These are phyloP conservation scores for Dryas octopetala DNA, from an alignment of 306 rosid species.

Conservation along the genomic window DNA sequence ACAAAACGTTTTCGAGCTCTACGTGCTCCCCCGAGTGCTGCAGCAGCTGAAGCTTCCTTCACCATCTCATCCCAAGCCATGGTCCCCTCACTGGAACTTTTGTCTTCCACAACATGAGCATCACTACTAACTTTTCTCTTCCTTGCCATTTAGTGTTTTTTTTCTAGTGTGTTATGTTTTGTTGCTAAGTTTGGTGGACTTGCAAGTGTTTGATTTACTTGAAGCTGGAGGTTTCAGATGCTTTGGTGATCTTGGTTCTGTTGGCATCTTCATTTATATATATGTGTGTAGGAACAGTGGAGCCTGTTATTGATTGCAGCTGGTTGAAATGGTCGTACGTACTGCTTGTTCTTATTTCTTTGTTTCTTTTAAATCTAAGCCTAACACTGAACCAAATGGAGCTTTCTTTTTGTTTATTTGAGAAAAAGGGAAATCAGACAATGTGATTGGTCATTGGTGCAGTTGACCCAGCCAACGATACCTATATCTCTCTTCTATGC, in stretches of 20 bases:
- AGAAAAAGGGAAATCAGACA: neutral
- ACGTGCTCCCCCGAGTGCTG: conserved; percentile 54
- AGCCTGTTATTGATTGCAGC: conserved; percentile 15
- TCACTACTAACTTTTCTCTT: conserved; percentile 62
- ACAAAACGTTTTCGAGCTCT: conserved; percentile 71
- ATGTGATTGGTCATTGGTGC: conserved; percentile 20
- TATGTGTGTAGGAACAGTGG: conserved; percentile 28
- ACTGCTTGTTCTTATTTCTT: conserved; percentile 31
- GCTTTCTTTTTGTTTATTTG: conserved; percentile 8
- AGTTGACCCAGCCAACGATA: conserved; percentile 49
- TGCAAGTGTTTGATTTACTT: conserved; percentile 3
- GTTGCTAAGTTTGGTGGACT: conserved; percentile 12
- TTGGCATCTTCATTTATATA: conserved; percentile 27
- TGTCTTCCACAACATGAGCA: conserved; percentile 41
- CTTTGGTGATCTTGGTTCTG: conserved; percentile 25
- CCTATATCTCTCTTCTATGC: conserved; percentile 22
- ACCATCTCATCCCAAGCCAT: conserved; percentile 79
- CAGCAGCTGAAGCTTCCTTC: conserved; percentile 62
- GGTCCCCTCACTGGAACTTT: conserved; percentile 38
- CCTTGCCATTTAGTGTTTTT: conserved; percentile 58
- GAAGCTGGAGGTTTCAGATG: conserved; percentile 23
- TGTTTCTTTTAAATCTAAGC: conserved; percentile 37
- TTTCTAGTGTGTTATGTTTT: neutral
- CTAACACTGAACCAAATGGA: conserved; percentile 48
- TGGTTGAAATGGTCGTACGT: conserved; percentile 52